Conservation (phyloP, 192 early-diverging fungal species). For the Hyaloraphidium curvatum region DNA sequence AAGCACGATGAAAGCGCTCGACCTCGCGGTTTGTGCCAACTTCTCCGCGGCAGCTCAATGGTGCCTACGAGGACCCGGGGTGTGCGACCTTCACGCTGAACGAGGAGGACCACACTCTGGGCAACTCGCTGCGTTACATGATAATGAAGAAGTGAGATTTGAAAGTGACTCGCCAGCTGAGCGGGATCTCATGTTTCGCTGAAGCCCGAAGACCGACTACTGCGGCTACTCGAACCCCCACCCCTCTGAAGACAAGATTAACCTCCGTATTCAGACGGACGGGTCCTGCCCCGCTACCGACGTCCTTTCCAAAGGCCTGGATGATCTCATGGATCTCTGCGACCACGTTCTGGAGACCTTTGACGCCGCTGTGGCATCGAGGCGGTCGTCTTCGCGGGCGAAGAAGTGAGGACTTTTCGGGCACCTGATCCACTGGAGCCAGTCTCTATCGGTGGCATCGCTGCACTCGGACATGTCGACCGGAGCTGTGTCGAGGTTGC, state of each 20-base stretch:
- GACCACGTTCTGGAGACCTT: constrained; percentile 44
- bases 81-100: constrained; percentile 71
- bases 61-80: too few relatives aligned
- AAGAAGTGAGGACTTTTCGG: too few relatives aligned
- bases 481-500: too few relatives aligned
- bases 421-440: too few relatives aligned
- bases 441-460: too few relatives aligned
- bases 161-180: neutral
- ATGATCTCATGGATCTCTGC: constrained; percentile 56
- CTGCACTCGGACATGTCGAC: too few relatives aligned
- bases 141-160: constrained; percentile 82
- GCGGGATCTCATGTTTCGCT: neutral
- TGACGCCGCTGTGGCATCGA: too few relatives aligned
- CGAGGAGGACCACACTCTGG: constrained; percentile 94
- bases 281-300: constrained; percentile 9
- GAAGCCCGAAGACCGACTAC: constrained; percentile 65
- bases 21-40: too few relatives aligned
- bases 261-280: constrained; percentile 79
- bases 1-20: too few relatives aligned
- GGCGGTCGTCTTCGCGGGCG: too few relatives aligned
- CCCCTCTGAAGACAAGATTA: constrained; percentile 79
- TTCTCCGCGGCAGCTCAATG: too few relatives aligned
- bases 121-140: constrained; percentile 77
- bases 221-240: constrained; percentile 96
- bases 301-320: constrained; percentile 69